A percentile compares a stretch with the other conserved stretches of the same genome.
These are phyloP conservation scores for Millerozyma miso DNA, from an alignment of 805 yeast genomes.

Conservation along the genomic window DNA sequence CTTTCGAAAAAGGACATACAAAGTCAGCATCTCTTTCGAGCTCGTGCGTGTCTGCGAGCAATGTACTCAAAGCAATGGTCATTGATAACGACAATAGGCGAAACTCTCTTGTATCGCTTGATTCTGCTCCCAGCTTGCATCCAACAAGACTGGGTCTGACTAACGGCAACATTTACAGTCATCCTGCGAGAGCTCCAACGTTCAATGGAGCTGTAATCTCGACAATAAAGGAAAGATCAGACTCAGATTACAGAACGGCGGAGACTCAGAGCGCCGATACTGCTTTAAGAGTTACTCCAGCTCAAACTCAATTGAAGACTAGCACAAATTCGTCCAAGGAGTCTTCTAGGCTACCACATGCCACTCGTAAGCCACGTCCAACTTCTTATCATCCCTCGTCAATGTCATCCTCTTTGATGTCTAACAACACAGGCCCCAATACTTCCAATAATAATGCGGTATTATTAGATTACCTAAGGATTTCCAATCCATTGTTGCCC, in stretches of 20 bases:
- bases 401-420: constrained; percentile 25
- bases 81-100: constrained; percentile 57
- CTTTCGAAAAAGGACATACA: constrained; percentile 22
- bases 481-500: constrained; percentile 29
- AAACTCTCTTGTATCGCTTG: constrained; percentile 14
- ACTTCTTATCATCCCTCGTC: constrained; percentile 78
- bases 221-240: constrained; percentile 37
- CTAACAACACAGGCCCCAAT: constrained; percentile 6
- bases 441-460: constrained; percentile 8
- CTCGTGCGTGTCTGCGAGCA: constrained; percentile 52
- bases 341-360: constrained; percentile 37
- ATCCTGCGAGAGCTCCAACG: constrained; percentile 21
- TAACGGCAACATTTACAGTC: constrained; percentile 8
- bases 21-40: constrained; percentile 29
- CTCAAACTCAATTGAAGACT: constrained; percentile 1
- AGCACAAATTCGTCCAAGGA: constrained; percentile 13
- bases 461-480: constrained; percentile 30
- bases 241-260: neutral
- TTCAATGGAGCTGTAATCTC: constrained; percentile 35
- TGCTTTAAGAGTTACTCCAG: constrained; percentile 1
- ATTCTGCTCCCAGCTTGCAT: constrained; percentile 7
- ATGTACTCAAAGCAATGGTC: constrained; percentile 70
- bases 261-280: neutral
- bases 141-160: constrained; percentile 9
- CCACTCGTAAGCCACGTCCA: constrained; percentile 66